Percentiles rank a stretch among this genome's conserved stretches.
phyloP scores from a whole-genome alignment of 1,139 yeast genomes.

The Petasospora rhodanensis region DNA sequence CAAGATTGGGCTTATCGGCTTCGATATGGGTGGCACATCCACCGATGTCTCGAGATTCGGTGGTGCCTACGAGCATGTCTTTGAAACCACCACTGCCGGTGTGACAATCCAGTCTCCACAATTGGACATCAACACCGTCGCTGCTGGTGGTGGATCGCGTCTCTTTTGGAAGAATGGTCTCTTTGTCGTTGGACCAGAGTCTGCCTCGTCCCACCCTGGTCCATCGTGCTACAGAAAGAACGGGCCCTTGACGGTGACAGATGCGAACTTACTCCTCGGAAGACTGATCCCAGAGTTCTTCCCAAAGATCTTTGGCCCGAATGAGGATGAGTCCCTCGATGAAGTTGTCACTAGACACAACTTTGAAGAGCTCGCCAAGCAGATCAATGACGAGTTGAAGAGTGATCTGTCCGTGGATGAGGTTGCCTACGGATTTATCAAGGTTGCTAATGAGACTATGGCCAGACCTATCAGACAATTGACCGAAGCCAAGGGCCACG shows the following conservation, averaged over 20 bases:
- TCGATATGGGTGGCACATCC: conserved; percentile 63
- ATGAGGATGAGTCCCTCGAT: conserved; percentile 49
- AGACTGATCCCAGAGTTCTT: conserved; percentile 50
- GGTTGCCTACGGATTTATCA: conserved; percentile 48
- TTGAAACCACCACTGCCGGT: conserved; percentile 55
- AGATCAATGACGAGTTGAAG: conserved; percentile 36
- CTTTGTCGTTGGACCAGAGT: conserved; percentile 55
- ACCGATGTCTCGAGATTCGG: conserved; percentile 52
- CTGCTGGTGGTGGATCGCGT: conserved; percentile 60
- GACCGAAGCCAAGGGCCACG: conserved; percentile 51
- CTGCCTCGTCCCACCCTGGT: conserved; percentile 61
- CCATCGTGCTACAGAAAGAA: conserved; percentile 57
- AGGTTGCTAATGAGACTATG: conserved; percentile 54
- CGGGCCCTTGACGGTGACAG: conserved; percentile 56
- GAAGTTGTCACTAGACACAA: conserved; percentile 34
- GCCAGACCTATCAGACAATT: conserved; percentile 52
- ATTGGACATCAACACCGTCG: conserved; percentile 53
- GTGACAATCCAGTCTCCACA: conserved; percentile 55
- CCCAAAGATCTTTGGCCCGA: conserved; percentile 56
- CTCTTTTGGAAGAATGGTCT: conserved; percentile 50
- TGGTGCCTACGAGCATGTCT: conserved; percentile 48
- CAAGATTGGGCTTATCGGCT: conserved; percentile 46
- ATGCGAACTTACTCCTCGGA: conserved; percentile 52
- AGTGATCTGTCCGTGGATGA: conserved; percentile 37
- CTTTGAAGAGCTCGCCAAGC: conserved; percentile 37